Evolutionary conservation across 83 land plant species (phyloP).

Genomic region (Picea abies): DNA sequence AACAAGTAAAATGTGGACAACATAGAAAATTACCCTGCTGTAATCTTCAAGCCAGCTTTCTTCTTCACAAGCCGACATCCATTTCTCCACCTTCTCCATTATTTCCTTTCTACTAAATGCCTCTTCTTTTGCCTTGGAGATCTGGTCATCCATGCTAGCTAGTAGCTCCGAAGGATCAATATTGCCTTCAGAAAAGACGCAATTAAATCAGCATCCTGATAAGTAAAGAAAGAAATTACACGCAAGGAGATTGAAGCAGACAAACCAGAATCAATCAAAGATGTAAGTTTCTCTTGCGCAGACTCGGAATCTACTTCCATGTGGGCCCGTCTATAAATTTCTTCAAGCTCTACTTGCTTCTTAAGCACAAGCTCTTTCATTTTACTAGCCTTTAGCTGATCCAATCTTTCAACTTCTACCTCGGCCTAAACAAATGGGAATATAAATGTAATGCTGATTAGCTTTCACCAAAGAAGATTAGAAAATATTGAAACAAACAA

Average conservation of each 20-base stretch:
- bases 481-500: not conserved
- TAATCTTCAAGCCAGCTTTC: constrained; percentile 99
- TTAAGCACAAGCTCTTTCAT: constrained; percentile 93
- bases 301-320: constrained; percentile 80
- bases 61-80: constrained; percentile 99
- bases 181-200: constrained; percentile 32
- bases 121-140: constrained; percentile 85
- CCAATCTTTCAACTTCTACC: constrained; percentile 86
- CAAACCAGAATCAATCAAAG: constrained; percentile 78
- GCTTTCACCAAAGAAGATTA: not conserved
- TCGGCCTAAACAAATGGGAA: constrained; percentile 58
- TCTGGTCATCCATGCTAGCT: constrained; percentile 86
- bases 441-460: not conserved
- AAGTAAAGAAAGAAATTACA: not conserved
- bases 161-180: constrained; percentile 88
- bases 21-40: constrained; percentile 55
- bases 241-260: not conserved
- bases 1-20: not conserved
- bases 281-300: constrained; percentile 64
- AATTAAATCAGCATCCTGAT: constrained; percentile 4
- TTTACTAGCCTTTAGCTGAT: constrained; percentile 72
- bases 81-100: constrained; percentile 92
- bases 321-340: constrained; percentile 85
- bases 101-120: constrained; percentile 91
- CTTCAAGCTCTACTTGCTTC: constrained; percentile 87